phyloP scores from a whole-genome alignment of 2,329 filamentous ascomycete species.

The Cytospora mali region DNA sequence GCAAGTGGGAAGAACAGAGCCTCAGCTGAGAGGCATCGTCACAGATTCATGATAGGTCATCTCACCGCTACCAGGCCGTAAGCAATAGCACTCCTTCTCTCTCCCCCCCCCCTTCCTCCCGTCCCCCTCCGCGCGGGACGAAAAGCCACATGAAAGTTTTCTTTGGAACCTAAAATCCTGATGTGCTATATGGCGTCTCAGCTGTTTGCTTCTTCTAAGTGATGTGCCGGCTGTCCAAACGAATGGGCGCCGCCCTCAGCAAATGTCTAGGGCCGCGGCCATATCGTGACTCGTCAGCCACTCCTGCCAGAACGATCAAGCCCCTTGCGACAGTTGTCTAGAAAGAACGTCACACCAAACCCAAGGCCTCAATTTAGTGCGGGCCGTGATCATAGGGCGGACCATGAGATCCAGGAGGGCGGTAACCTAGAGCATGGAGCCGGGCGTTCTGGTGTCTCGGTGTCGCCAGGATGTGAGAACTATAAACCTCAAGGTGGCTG shows the following conservation, averaged over 20 bases:
- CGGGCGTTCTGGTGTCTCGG: conserved; percentile 13
- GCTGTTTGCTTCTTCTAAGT: conserved; percentile 12
- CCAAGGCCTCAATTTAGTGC: neutral
- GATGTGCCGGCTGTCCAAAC: conserved; percentile 5
- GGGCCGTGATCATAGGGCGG: no score
- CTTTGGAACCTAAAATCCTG: neutral
- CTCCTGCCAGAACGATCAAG: neutral
- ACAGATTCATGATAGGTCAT: conserved; percentile 22
- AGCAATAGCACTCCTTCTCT: conserved; percentile 16
- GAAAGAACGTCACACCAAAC: neutral
- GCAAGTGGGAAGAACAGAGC: conserved; percentile 20
- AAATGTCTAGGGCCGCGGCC: neutral
- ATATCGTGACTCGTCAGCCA: conserved; percentile 8
- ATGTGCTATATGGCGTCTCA: neutral
- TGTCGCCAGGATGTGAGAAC: conserved; percentile 5
- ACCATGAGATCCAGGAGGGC: conserved; percentile 13
- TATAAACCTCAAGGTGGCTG: conserved; percentile 16
- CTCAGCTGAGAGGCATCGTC: conserved; percentile 25
- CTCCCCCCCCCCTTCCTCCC: conserved; percentile 7
- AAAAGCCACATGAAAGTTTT: neutral
- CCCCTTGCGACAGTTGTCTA: conserved; percentile 13
- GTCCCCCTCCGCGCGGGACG: no score
- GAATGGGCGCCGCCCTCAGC: conserved; percentile 6
- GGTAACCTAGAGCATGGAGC: conserved; percentile 9
- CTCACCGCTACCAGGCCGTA: conserved; percentile 13